Conservation (phyloP, 148 eudicot species). For the Camellia japonica region DNA sequence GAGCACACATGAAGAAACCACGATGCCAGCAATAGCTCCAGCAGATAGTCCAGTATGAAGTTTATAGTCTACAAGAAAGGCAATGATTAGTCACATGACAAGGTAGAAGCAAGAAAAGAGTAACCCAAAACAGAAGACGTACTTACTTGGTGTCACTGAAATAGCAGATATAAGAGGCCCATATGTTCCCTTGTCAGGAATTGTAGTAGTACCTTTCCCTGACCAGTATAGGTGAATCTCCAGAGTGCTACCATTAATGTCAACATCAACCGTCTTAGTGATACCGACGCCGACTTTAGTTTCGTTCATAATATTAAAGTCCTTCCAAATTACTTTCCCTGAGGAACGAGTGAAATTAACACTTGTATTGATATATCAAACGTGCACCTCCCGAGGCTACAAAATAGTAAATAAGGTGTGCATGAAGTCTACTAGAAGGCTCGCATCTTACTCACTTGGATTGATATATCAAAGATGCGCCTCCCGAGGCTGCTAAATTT, state of each 20-base stretch:
- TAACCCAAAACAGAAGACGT: not conserved
- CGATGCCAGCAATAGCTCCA: slow-evolving; percentile 65
- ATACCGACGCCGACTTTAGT: slow-evolving; percentile 56
- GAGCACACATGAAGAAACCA: slow-evolving; percentile 38
- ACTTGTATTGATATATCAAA: not conserved
- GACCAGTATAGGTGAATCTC: slow-evolving; percentile 82
- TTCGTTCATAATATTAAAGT: slow-evolving; percentile 57
- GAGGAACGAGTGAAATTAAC: slow-evolving; percentile 14
- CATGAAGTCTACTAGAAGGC: not conserved
- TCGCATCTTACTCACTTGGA: slow-evolving; percentile 57
- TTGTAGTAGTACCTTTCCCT: slow-evolving; percentile 76
- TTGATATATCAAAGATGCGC: slow-evolving; percentile 70
- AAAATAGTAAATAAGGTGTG: not conserved
- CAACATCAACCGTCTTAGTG: slow-evolving; percentile 26
- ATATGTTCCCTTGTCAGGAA: slow-evolving; percentile 69
- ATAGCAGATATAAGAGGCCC: slow-evolving; percentile 95
- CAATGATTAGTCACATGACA: not conserved
- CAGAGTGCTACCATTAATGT: slow-evolving; percentile 65
- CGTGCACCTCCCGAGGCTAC: no score
- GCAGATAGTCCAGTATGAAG: slow-evolving; percentile 45
- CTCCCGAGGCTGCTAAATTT: slow-evolving; percentile 60
- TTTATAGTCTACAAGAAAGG: slow-evolving; percentile 51
- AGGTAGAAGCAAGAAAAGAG: not conserved
- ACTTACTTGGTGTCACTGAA: slow-evolving; percentile 80
- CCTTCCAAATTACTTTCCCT: slow-evolving; percentile 50